phyloP scores from a whole-genome alignment of 116 monocot genomes.

The Iris pallida region DNA sequence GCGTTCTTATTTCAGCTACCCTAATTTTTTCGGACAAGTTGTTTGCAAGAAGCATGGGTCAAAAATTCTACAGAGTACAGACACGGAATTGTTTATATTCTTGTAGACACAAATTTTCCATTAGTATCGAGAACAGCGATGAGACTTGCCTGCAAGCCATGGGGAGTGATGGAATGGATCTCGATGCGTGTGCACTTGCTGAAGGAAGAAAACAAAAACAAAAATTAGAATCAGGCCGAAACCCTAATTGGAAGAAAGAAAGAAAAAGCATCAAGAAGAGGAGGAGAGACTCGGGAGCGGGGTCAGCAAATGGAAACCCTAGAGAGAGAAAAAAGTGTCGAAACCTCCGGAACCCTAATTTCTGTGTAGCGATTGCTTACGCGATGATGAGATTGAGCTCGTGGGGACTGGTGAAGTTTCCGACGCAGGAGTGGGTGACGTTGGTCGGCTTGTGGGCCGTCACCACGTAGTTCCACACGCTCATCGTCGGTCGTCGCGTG shows the following conservation, averaged over 20 bases:
- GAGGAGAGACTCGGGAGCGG: background rate
- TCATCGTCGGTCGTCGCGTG: conserved; percentile 36
- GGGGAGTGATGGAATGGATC: conserved; percentile 94
- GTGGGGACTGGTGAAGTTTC: conserved; percentile 94
- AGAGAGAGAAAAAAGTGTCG: background rate
- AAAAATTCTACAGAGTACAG: too few relatives aligned
- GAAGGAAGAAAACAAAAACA: conserved; percentile 14
- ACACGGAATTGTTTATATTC: too few relatives aligned
- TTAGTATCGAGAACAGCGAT: background rate
- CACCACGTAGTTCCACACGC: conserved; percentile 98
- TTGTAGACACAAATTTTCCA: too few relatives aligned
- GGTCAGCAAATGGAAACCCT: conserved; percentile 8
- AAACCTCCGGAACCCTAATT: conserved; percentile 4
- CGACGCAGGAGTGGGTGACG: conserved; percentile 97
- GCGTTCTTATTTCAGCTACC: too few relatives aligned
- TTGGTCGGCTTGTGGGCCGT: conserved; percentile 99
- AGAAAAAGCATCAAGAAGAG: background rate
- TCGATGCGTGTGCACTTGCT: conserved; percentile 99
- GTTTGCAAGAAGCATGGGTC: too few relatives aligned
- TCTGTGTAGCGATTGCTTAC: conserved; percentile 17
- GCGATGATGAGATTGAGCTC: conserved; percentile 98
- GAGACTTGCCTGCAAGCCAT: conserved; percentile 76
- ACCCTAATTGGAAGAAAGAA: too few relatives aligned
- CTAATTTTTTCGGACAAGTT: too few relatives aligned
- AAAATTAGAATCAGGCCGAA: background rate